Percentiles rank a stretch among this genome's conserved stretches.
These are phyloP conservation scores for Podila epigama DNA, from an alignment of 192 early-diverging fungal species.

Conservation along the genomic window DNA sequence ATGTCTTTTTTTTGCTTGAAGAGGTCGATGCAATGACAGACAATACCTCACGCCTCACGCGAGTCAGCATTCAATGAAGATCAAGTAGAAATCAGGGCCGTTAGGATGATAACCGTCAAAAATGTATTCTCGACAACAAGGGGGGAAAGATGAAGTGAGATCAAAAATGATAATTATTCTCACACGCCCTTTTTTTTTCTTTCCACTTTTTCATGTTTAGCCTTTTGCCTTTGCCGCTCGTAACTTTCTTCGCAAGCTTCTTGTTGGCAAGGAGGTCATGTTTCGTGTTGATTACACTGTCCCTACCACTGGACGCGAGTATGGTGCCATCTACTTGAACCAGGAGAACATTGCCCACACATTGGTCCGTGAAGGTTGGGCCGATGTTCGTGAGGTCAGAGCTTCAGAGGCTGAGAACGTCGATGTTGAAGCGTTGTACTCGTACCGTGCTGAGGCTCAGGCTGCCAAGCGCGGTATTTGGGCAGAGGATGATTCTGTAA, in stretches of 20 bases:
- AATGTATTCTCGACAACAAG: neutral
- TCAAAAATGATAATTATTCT: neutral
- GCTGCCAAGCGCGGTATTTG: constrained; percentile 80
- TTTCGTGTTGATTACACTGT: constrained; percentile 85
- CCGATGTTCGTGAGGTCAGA: constrained; percentile 73
- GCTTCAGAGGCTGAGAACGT: constrained; percentile 51
- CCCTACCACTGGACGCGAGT: constrained; percentile 71
- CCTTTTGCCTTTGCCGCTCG: constrained; percentile 86
- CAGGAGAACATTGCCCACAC: constrained; percentile 74
- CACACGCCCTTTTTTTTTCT: constrained; percentile 4
- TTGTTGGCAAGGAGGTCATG: constrained; percentile 89
- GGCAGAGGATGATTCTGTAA: constrained; percentile 61
- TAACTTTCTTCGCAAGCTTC: constrained; percentile 84
- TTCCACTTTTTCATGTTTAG: constrained; percentile 33
- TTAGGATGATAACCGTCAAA: too few species aligned
- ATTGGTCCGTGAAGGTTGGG: constrained; percentile 85
- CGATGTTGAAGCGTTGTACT: constrained; percentile 58
- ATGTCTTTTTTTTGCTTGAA: too few species aligned
- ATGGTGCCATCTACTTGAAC: constrained; percentile 60
- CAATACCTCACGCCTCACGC: too few species aligned
- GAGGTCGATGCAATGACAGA: too few species aligned
- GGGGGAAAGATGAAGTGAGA: neutral
- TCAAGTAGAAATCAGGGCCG: too few species aligned
- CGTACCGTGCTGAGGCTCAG: constrained; percentile 79
- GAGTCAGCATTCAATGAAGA: too few species aligned